Evolutionary conservation across 2,329 filamentous ascomycete species (phyloP).

Genomic region (Paramyrothecium sp.): DNA sequence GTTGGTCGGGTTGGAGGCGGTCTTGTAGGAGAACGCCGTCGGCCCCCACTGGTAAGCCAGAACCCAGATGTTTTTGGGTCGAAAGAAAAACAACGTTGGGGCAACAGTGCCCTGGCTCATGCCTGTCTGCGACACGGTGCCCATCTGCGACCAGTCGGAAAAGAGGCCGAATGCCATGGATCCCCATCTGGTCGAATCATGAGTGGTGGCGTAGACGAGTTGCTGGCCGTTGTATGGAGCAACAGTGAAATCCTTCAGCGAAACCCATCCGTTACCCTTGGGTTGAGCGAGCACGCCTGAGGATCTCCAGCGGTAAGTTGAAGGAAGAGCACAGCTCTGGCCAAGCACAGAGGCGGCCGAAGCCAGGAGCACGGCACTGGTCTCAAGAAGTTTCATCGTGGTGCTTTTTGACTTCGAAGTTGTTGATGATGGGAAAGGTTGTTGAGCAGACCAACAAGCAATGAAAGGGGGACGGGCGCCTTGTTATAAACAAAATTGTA

Average conservation of each 20-base stretch:
- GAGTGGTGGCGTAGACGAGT: constrained; percentile 56
- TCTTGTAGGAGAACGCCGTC: constrained; percentile 57
- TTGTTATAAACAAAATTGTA: background rate
- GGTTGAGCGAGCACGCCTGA: background rate
- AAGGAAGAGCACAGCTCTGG: constrained; percentile 1
- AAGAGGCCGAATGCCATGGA: constrained; percentile 60
- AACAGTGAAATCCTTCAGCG: constrained; percentile 59
- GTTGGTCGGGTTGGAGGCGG: constrained; percentile 55
- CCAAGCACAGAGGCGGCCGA: background rate
- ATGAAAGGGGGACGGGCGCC: background rate
- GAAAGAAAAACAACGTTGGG: constrained; percentile 61
- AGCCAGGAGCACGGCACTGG: background rate
- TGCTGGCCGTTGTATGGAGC: constrained; percentile 54
- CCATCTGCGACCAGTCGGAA: constrained; percentile 51
- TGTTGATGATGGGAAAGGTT: background rate
- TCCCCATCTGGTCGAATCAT: constrained; percentile 44
- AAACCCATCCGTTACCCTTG: constrained; percentile 1
- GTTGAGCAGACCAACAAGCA: background rate
- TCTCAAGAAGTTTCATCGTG: background rate
- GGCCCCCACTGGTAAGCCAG: constrained; percentile 62
- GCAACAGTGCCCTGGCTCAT: constrained; percentile 52
- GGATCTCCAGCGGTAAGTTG: constrained; percentile 1
- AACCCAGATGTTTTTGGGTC: constrained; percentile 59
- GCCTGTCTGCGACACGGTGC: constrained; percentile 46
- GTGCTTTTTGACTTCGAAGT: background rate